These are phyloP conservation scores for Mycena rebaudengoi DNA, from an alignment of 768 basidiomycete genomes.

Conservation along the genomic window DNA sequence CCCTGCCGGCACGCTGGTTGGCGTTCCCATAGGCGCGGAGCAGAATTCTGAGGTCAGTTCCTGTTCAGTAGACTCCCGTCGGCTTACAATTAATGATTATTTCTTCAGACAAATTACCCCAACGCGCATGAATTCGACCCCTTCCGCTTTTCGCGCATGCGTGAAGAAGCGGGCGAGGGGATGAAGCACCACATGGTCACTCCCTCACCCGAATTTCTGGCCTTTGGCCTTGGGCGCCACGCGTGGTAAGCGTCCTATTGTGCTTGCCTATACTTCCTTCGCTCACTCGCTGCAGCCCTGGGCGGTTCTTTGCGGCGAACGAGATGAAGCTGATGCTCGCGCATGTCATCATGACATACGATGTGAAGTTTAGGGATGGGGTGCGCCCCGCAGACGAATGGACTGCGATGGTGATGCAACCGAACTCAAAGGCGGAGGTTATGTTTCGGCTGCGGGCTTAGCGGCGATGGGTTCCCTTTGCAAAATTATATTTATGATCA, in stretches of 20 bases:
- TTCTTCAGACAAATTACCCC: constrained; percentile 38
- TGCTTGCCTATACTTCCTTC: background rate
- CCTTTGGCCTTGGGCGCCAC: constrained; percentile 48
- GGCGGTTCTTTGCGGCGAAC: constrained; percentile 50
- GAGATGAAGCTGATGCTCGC: constrained; percentile 49
- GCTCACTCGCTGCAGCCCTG: constrained; percentile 45
- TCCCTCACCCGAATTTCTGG: constrained; percentile 37
- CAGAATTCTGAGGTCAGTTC: constrained; percentile 38
- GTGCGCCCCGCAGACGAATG: constrained; percentile 16
- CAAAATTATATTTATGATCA: no score
- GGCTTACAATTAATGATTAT: constrained; percentile 4
- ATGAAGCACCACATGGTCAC: constrained; percentile 39
- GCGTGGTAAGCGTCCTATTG: constrained; percentile 33
- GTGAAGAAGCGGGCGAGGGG: constrained; percentile 29
- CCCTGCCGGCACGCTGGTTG: constrained; percentile 47
- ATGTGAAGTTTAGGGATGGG: constrained; percentile 37
- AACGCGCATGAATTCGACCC: constrained; percentile 50
- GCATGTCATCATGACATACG: constrained; percentile 47
- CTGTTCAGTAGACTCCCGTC: background rate
- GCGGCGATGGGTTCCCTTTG: no score
- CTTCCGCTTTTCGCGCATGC: constrained; percentile 46
- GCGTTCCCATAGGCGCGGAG: constrained; percentile 35
- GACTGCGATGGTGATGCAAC: background rate
- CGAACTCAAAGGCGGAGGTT: constrained; percentile 9
- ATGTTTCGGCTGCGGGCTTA: no score